These are phyloP conservation scores for Ramalina peruviana DNA, from an alignment of 495 filamentous ascomycete species.

Conservation along the genomic window DNA sequence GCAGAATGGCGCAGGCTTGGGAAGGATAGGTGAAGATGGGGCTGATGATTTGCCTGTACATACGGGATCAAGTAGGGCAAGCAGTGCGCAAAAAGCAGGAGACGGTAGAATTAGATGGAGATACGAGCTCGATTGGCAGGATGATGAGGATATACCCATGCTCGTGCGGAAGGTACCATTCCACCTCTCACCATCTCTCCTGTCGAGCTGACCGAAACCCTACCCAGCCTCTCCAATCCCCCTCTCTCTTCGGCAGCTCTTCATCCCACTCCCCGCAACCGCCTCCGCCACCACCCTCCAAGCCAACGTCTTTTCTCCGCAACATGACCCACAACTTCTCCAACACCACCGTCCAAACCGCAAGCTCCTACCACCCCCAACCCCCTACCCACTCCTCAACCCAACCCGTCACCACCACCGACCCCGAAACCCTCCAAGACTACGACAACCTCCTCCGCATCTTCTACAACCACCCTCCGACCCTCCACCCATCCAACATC, in stretches of 20 bases:
- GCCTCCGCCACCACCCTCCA: constrained; percentile 34
- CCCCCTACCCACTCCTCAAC: constrained; percentile 26
- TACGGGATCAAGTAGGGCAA: constrained; percentile 4
- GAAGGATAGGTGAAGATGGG: constrained; percentile 42
- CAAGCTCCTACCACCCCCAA: constrained; percentile 34
- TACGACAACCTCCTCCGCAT: constrained; percentile 89
- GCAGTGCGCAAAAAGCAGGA: not conserved
- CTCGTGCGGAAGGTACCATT: constrained; percentile 60
- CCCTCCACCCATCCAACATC: constrained; percentile 70
- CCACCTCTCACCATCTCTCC: not conserved
- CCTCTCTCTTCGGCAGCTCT: constrained; percentile 33
- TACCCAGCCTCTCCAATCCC: constrained; percentile 29
- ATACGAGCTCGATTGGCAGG: constrained; percentile 73
- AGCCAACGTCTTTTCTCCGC: constrained; percentile 58
- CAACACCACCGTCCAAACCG: too few species aligned
- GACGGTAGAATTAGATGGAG: constrained; percentile 54
- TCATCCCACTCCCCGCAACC: constrained; percentile 16
- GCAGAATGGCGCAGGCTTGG: constrained; percentile 24
- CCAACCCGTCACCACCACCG: constrained; percentile 21
- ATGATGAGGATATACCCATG: constrained; percentile 70
- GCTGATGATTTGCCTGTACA: constrained; percentile 8
- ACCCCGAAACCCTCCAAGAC: constrained; percentile 63
- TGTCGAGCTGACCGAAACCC: not conserved
- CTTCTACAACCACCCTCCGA: constrained; percentile 81
- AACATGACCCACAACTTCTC: constrained; percentile 53